Evolutionary conservation across 176 grass and related monocot species (phyloP), one percentile per base, ranked within the genome.

Genomic region (Zizania latifolia): DNA sequence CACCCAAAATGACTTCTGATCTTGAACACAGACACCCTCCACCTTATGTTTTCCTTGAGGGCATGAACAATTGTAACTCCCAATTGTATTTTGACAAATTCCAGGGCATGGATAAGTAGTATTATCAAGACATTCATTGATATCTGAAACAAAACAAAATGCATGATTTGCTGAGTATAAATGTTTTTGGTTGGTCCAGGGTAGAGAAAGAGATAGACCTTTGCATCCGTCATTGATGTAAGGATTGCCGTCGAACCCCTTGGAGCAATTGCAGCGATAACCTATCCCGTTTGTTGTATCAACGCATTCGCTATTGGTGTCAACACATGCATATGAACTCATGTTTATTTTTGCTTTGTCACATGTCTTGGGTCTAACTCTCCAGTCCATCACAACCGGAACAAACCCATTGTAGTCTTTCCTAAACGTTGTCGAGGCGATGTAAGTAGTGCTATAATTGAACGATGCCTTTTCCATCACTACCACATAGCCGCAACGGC

Each of bases 311-410:
- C 74, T 85, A 6, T 78, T 45, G 19, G 0, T 22, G 34, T 44
- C 65, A 12, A 63, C 12, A 41, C 82, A 85, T 5, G 82, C 82
- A 1, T 78, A 85, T 1, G 66, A 8, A 38, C 3, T 71, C 39
- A 2, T 27, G 3, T 72, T 59, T 13, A 0, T 37, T 27, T 13
- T 28, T 5, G 56, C 79, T 28, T 5, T 0, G 1, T 87, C 27
- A 34, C 85, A 87, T n/a, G 79, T 34, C 7, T 2, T 0, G 3
- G 11, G 0, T 10, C 2, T 0, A 0, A 55, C 21, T 8, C 0
- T 0, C 80, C 86, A 88, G 75, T 88, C 30, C 37, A 89, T 14
- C 3, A 85, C 76, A 8, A 38, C 12, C 5, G 86, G 61, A 35
- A 76, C 31, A 9, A 0, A 0, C 0, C 38, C 51, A 0, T 46